phyloP scores from a whole-genome alignment of 2,329 filamentous ascomycete genomes.

The Xylariomycetidae sp. region DNA sequence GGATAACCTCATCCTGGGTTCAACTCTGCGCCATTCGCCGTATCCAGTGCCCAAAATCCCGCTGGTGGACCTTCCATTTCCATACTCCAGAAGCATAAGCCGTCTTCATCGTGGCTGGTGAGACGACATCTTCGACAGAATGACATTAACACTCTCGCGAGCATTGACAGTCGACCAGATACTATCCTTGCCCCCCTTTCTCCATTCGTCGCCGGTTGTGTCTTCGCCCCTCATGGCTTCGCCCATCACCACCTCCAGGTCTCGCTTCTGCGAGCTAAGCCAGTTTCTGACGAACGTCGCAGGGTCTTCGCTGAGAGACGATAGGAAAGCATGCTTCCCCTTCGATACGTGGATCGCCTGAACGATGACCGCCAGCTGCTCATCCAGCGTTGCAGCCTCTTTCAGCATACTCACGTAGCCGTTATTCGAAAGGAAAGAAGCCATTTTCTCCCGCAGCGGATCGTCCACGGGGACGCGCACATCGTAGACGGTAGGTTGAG shows the following conservation, averaged over 20 bases:
- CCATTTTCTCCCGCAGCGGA: slow-evolving; percentile 63
- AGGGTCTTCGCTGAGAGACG: slow-evolving; percentile 71
- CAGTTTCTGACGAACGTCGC: slow-evolving; percentile 79
- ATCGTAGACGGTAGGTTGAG: slow-evolving; percentile 82
- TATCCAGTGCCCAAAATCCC: too few species aligned
- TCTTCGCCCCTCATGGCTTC: slow-evolving; percentile 64
- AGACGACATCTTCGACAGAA: slow-evolving; percentile 47
- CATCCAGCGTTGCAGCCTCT: slow-evolving; percentile 71
- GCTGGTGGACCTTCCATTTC: background rate
- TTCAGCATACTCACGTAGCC: slow-evolving; percentile 57
- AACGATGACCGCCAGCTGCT: slow-evolving; percentile 75
- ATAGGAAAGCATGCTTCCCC: slow-evolving; percentile 85
- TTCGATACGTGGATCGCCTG: slow-evolving; percentile 81
- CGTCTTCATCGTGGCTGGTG: slow-evolving; percentile 17
- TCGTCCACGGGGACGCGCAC: slow-evolving; percentile 80
- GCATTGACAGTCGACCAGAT: slow-evolving; percentile 54
- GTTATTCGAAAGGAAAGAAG: slow-evolving; percentile 61
- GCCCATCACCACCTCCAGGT: slow-evolving; percentile 81
- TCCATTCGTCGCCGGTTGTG: slow-evolving; percentile 60
- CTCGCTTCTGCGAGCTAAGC: slow-evolving; percentile 85
- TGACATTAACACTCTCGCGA: slow-evolving; percentile 56
- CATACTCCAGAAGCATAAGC: background rate
- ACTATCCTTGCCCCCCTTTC: slow-evolving; percentile 49
- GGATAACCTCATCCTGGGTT: too few species aligned
- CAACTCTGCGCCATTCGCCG: too few species aligned